Conservation (phyloP, 768 basidiomycete genomes). For the Rhodosporidiobolus odoratus region DNA sequence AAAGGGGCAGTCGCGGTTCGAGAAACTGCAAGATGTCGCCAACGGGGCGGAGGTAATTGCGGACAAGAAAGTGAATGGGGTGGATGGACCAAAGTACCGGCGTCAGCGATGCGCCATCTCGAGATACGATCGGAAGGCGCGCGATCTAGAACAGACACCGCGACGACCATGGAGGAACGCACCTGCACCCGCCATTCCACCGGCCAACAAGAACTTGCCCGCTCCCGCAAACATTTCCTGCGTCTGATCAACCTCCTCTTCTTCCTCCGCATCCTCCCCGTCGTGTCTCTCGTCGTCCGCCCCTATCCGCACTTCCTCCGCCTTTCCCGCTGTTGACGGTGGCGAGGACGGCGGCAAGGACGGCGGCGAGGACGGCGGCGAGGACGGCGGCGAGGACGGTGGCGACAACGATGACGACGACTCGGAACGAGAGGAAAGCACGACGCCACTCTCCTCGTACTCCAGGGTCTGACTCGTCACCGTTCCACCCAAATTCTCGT, state of each 20-base stretch:
- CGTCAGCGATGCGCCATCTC: too few species aligned
- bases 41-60: background rate
- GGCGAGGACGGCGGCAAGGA: background rate
- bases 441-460: conserved; percentile 28
- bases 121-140: too few species aligned
- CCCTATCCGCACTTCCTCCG: conserved; percentile 34
- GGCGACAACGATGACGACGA: background rate
- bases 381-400: background rate
- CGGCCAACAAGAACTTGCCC: conserved; percentile 83
- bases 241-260: conserved; percentile 59
- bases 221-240: conserved; percentile 62
- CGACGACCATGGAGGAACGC: too few species aligned
- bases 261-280: conserved; percentile 39
- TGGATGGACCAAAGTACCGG: background rate
- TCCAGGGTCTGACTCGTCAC: conserved; percentile 8
- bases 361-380: background rate
- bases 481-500: conserved; percentile 1
- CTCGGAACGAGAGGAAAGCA: background rate
- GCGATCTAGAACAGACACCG: background rate
- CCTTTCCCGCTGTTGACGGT: too few species aligned
- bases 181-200: conserved; percentile 92
- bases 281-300: conserved; percentile 49
- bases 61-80: background rate
- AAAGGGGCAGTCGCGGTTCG: conserved; percentile 95
- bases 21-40: conserved; percentile 65